These are phyloP conservation scores for Cryptomeria japonica DNA, from an alignment of 75 land plant species.

Conservation along the genomic window DNA sequence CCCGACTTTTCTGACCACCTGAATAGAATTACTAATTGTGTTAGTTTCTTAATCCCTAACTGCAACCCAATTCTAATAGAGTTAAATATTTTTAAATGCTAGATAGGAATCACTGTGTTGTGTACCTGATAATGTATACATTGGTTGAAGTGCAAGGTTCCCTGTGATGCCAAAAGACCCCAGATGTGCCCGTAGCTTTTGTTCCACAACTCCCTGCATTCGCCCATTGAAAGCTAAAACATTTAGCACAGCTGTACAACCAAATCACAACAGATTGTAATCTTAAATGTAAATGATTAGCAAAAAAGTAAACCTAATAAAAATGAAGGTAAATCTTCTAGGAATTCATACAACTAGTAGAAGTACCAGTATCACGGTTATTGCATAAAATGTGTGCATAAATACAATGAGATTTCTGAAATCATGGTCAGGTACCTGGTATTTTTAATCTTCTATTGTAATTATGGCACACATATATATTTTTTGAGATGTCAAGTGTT, in stretches of 20 bases:
- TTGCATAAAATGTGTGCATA: not conserved
- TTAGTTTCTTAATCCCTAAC: not conserved
- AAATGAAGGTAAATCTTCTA: not conserved
- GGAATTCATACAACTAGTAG: not conserved
- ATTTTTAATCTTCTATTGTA: not conserved
- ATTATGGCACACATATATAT: not conserved
- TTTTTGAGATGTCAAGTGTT: not conserved
- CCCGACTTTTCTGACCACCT: constrained; percentile 99
- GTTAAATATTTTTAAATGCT: not conserved
- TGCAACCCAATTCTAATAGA: not conserved
- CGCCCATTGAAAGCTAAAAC: not conserved
- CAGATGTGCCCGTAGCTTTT: constrained; percentile 87
- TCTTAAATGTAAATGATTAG: not conserved
- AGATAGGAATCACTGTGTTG: not conserved
- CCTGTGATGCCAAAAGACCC: constrained; percentile 98
- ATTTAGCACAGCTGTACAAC: not conserved
- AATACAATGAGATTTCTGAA: not conserved
- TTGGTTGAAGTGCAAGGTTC: constrained; percentile 96
- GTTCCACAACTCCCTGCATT: constrained; percentile 92
- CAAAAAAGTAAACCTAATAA: not conserved
- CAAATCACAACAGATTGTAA: not conserved
- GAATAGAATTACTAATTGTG: constrained; percentile 11
- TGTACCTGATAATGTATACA: constrained; percentile 98
- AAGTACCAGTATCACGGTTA: not conserved
- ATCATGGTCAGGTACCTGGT: not conserved